phyloP scores from a whole-genome alignment of 2,329 filamentous ascomycete species.

The Phaeosphaeriaceae sp. region DNA sequence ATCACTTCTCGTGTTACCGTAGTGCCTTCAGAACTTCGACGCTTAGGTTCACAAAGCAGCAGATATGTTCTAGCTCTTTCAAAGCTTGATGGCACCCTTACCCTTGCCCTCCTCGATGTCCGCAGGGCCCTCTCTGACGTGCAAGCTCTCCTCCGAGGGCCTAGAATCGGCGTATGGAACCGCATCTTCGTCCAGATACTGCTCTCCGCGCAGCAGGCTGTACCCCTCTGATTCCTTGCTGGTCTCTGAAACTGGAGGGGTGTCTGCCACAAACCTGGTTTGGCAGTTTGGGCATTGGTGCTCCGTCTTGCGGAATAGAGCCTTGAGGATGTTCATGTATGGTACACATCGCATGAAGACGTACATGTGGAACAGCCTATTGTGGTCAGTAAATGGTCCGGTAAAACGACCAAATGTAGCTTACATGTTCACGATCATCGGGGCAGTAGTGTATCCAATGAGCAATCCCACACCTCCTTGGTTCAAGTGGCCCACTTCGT shows the following conservation, averaged over 20 bases:
- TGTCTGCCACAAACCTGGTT: conserved; percentile 7
- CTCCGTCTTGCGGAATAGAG: neutral
- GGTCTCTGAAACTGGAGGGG: conserved; percentile 1
- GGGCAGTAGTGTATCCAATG: conserved; percentile 21
- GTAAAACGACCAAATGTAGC: neutral
- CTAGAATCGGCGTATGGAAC: conserved; percentile 13
- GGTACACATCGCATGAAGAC: conserved; percentile 13
- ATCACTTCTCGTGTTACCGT: neutral
- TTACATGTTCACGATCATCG: conserved; percentile 31
- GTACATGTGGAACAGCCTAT: conserved; percentile 20
- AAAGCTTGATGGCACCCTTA: conserved; percentile 17
- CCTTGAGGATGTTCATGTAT: neutral
- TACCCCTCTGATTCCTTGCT: conserved; percentile 14
- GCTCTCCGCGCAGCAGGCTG: conserved; percentile 24
- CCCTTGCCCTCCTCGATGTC: conserved; percentile 12
- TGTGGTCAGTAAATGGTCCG: neutral
- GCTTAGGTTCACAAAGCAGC: neutral
- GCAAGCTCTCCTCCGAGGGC: conserved; percentile 11
- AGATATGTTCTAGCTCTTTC: neutral
- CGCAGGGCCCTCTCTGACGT: neutral
- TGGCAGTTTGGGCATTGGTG: conserved; percentile 27
- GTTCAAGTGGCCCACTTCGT: conserved; percentile 9
- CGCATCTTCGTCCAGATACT: conserved; percentile 24
- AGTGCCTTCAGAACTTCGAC: neutral
- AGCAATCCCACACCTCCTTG: conserved; percentile 14